Conservation (phyloP, 306 rosid genomes). For the Trichosanthes cucumerina region DNA sequence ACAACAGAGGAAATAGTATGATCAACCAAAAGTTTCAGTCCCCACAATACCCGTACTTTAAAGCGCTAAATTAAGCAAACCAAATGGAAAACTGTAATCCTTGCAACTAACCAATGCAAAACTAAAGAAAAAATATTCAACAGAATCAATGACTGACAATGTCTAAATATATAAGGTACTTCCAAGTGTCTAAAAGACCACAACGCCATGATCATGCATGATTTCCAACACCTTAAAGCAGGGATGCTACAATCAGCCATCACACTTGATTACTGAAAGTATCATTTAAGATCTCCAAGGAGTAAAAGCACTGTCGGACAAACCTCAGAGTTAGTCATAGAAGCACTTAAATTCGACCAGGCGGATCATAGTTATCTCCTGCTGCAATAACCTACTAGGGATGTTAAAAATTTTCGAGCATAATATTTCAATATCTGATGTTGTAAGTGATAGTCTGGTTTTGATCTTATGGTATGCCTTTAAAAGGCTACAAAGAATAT, state of each 20-base stretch:
- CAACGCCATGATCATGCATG: neutral
- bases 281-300: neutral
- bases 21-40: neutral
- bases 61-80: neutral
- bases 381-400: neutral
- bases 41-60: neutral
- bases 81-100: neutral
- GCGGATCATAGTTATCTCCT: neutral
- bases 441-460: neutral
- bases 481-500: neutral
- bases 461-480: neutral
- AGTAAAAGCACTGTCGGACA: neutral
- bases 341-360: neutral
- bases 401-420: neutral
- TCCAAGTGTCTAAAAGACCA: neutral
- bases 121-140: neutral
- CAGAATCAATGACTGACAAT: neutral
- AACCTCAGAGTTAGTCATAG: neutral
- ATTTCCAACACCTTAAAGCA: neutral
- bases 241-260: neutral
- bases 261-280: neutral
- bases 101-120: neutral
- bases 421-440: neutral
- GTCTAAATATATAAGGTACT: neutral
- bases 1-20: constrained; percentile 3